Conservation (phyloP, 2,329 filamentous ascomycete species). For the Ambrosiella xylebori region DNA sequence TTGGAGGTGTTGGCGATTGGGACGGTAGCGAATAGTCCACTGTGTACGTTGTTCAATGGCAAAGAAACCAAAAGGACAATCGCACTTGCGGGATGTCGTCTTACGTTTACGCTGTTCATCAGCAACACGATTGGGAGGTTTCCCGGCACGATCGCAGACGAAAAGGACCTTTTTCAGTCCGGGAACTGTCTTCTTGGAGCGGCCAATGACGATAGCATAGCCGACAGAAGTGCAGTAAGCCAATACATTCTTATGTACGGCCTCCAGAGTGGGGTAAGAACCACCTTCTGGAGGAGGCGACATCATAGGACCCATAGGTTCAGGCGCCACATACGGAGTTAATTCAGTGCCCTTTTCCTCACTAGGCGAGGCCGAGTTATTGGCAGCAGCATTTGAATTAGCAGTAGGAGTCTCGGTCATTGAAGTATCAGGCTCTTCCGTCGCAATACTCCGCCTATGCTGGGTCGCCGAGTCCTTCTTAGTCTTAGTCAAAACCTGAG, state of each 20-base stretch:
- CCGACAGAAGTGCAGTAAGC: slow-evolving; percentile 50
- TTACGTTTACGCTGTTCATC: slow-evolving; percentile 47
- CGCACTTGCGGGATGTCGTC: slow-evolving; percentile 51
- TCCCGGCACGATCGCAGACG: slow-evolving; percentile 48
- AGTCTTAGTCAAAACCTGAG: slow-evolving; percentile 18
- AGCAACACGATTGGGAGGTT: slow-evolving; percentile 42
- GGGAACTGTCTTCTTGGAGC: slow-evolving; percentile 50
- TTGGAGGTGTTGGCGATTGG: slow-evolving; percentile 36
- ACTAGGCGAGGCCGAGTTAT: slow-evolving; percentile 15
- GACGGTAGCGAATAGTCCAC: slow-evolving; percentile 49
- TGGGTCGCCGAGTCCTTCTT: slow-evolving; percentile 19
- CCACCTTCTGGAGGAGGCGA: slow-evolving; percentile 46
- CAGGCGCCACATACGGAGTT: slow-evolving; percentile 33
- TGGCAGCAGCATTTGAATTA: slow-evolving; percentile 34
- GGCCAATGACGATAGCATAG: slow-evolving; percentile 50
- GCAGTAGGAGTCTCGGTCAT: slow-evolving; percentile 2
- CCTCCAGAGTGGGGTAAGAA: slow-evolving; percentile 46
- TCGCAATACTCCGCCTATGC: slow-evolving; percentile 5
- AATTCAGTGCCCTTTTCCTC: slow-evolving; percentile 29
- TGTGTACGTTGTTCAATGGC: slow-evolving; percentile 50
- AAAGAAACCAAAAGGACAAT: slow-evolving; percentile 54
- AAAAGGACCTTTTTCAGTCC: slow-evolving; percentile 51
- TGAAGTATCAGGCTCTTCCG: slow-evolving; percentile 10
- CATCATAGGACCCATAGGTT: slow-evolving; percentile 43
- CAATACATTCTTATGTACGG: slow-evolving; percentile 45